These are phyloP conservation scores for Carex arenaria DNA, from an alignment of 202 grass and related monocot species.

Conservation along the genomic window DNA sequence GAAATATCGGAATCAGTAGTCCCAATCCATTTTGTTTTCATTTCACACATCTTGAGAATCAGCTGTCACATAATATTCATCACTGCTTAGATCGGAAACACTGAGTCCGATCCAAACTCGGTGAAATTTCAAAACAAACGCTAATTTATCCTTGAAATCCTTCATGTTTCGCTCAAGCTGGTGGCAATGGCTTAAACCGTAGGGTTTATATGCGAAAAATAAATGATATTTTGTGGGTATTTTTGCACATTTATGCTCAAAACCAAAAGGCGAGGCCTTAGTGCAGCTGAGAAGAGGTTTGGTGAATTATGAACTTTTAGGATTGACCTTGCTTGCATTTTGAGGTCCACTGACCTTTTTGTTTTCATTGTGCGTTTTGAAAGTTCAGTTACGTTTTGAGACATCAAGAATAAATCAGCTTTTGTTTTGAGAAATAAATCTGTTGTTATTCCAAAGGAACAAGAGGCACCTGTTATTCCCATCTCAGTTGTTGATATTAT, in stretches of 20 bases:
- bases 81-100: too few species aligned
- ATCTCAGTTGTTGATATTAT: too few species aligned
- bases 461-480: too few species aligned
- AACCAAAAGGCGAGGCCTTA: not conserved
- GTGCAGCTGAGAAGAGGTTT: not conserved
- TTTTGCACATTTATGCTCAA: not conserved
- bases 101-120: too few species aligned
- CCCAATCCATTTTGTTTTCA: too few species aligned
- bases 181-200: not conserved
- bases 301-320: not conserved
- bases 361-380: not conserved
- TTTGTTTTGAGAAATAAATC: too few species aligned
- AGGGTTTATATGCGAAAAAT: not conserved
- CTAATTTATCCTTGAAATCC: not conserved
- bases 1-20: too few species aligned
- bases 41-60: too few species aligned
- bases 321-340: conserved; percentile 16
- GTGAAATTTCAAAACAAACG: too few species aligned
- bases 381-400: not conserved
- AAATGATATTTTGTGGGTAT: not conserved
- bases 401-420: too few species aligned
- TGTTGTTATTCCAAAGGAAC: too few species aligned
- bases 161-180: not conserved
- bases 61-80: too few species aligned
- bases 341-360: not conserved